A percentile compares a stretch with the other conserved stretches of the same genome.
Evolutionary conservation across 345 rosid genomes (phyloP).

Genomic region (Ceriops tagal): DNA sequence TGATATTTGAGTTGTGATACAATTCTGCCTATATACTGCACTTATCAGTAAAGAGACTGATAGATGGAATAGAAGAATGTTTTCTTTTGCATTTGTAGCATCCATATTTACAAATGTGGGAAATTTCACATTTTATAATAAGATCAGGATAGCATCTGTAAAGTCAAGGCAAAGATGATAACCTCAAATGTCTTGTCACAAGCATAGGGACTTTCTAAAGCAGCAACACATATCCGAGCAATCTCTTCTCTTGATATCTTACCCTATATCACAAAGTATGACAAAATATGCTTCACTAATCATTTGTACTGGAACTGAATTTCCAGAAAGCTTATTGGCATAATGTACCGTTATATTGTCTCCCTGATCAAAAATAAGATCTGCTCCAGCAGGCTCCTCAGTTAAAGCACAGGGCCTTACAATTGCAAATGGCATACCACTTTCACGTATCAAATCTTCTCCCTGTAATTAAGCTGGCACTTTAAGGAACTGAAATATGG

Average conservation of each 20-base stretch:
- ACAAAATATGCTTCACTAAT: background rate
- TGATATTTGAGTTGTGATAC: too few relatives aligned
- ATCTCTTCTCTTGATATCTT: constrained; percentile 93
- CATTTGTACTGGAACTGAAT: background rate
- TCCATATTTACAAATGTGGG: too few relatives aligned
- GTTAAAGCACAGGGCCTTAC: constrained; percentile 91
- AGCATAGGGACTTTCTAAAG: constrained; percentile 74
- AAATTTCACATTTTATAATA: too few relatives aligned
- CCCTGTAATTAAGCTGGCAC: constrained; percentile 40
- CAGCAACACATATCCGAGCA: constrained; percentile 79
- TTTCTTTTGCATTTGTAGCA: too few relatives aligned
- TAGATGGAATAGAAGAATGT: too few relatives aligned
- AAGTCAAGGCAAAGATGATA: background rate
- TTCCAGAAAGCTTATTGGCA: background rate
- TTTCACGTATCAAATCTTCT: constrained; percentile 80
- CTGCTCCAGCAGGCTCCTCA: constrained; percentile 97
- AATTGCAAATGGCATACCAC: constrained; percentile 82
- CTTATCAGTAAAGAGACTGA: too few relatives aligned
- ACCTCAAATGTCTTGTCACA: constrained; percentile 94
- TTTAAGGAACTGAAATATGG: background rate
- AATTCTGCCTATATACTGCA: too few relatives aligned
- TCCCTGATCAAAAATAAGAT: constrained; percentile 90
- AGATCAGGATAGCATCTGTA: background rate
- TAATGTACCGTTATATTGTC: constrained; percentile 69
- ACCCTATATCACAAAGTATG: constrained; percentile 44